Evolutionary conservation across 2,329 filamentous ascomycete genomes (phyloP).

Genomic region (Colletotrichum orbiculare): DNA sequence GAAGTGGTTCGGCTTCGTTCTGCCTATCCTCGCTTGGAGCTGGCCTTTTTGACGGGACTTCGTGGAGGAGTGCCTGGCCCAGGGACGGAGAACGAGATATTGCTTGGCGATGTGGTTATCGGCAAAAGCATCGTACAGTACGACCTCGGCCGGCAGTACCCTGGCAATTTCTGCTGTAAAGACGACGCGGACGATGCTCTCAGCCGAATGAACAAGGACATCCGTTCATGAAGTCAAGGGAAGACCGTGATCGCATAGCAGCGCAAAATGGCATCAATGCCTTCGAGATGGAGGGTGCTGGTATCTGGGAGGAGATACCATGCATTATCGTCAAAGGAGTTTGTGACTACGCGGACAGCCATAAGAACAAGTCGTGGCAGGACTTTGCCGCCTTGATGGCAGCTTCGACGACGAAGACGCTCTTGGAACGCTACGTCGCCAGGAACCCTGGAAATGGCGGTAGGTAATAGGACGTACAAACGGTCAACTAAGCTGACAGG

Average conservation of each 20-base stretch:
- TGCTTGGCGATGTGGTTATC: conserved; percentile 48
- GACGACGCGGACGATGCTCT: conserved; percentile 35
- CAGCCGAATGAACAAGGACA: conserved; percentile 34
- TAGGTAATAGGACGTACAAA: not conserved
- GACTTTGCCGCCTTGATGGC: no score
- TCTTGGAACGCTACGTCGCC: not conserved
- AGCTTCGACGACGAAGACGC: not conserved
- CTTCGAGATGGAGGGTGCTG: conserved; percentile 48
- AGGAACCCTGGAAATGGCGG: conserved; percentile 7
- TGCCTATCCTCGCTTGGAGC: conserved; percentile 47
- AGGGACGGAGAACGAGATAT: conserved; percentile 20
- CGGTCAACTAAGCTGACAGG: no score
- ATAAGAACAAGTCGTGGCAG: no score
- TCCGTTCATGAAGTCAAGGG: conserved; percentile 50
- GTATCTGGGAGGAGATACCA: conserved; percentile 42
- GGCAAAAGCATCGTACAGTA: conserved; percentile 40
- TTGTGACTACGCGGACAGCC: conserved; percentile 38
- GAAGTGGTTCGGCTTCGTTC: conserved; percentile 42
- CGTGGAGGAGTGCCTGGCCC: conserved; percentile 40
- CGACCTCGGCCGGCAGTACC: conserved; percentile 39
- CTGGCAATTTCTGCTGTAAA: conserved; percentile 37
- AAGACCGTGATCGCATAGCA: conserved; percentile 49
- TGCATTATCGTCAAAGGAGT: conserved; percentile 53
- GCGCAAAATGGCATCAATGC: conserved; percentile 10
- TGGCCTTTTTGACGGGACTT: conserved; percentile 41